A percentile compares a stretch with the other conserved stretches of the same genome.
phyloP scores from a whole-genome alignment of 768 basidiomycete species.

The Agrocybe pediades region DNA sequence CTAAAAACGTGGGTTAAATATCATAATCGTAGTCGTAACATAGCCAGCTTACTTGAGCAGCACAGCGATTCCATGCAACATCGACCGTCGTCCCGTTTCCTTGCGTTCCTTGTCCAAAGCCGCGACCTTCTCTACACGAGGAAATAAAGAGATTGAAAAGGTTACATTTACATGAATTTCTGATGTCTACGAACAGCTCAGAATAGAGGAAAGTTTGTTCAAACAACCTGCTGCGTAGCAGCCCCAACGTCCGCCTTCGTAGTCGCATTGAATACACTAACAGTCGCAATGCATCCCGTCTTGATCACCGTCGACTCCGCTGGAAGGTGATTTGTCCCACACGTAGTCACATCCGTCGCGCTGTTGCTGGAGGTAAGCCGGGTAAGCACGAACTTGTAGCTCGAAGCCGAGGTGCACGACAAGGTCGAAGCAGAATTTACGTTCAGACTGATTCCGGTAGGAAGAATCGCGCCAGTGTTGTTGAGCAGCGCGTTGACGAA shows the following conservation, averaged over 20 bases:
- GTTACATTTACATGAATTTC: too few species aligned
- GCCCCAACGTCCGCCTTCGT: slow-evolving; percentile 46
- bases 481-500: slow-evolving; percentile 37
- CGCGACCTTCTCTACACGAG: slow-evolving; percentile 52
- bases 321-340: slow-evolving; percentile 43
- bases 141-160: too few species aligned
- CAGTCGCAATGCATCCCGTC: slow-evolving; percentile 45
- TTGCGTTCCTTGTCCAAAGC: slow-evolving; percentile 47
- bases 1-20: slow-evolving; percentile 18
- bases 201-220: slow-evolving; percentile 32
- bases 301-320: slow-evolving; percentile 41
- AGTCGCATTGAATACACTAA: slow-evolving; percentile 46
- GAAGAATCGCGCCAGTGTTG: slow-evolving; percentile 38
- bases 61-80: slow-evolving; percentile 56
- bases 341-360: slow-evolving; percentile 43
- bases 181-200: slow-evolving; percentile 23
- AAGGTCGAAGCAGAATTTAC: slow-evolving; percentile 49
- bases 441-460: slow-evolving; percentile 42
- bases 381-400: slow-evolving; percentile 47
- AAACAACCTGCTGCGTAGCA: slow-evolving; percentile 40
- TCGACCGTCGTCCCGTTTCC: slow-evolving; percentile 41
- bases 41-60: slow-evolving; percentile 57
- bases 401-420: slow-evolving; percentile 36
- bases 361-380: slow-evolving; percentile 31
- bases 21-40: not conserved